phyloP scores from a whole-genome alignment of 2,329 filamentous ascomycete genomes.

The Fusarium nisikadoi region DNA sequence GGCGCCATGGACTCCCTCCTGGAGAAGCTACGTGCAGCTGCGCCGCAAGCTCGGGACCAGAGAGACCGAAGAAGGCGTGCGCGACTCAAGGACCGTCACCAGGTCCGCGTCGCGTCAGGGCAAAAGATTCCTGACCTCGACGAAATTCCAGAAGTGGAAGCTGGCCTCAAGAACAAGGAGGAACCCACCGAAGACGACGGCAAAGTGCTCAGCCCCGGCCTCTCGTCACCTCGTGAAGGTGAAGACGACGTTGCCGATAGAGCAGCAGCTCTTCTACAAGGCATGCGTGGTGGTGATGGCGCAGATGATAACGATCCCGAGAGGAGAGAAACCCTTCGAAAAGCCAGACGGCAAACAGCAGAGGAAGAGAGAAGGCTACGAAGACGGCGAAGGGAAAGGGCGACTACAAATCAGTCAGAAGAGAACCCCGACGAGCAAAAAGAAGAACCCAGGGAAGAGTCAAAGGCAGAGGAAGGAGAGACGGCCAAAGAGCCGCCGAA shows the following conservation, averaged over 20 bases:
- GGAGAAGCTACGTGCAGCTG: conserved; percentile 93
- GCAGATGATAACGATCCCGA: conserved; percentile 61
- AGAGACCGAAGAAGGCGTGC: conserved; percentile 88
- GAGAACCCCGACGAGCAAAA: conserved; percentile 39
- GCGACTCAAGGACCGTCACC: conserved; percentile 88
- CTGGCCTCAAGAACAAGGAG: conserved; percentile 49
- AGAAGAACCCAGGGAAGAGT: conserved; percentile 35
- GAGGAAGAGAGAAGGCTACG: conserved; percentile 80
- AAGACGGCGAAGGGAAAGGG: conserved; percentile 73
- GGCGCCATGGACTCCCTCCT: conserved; percentile 96
- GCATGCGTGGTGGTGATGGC: conserved; percentile 76
- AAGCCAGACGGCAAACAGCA: conserved; percentile 73
- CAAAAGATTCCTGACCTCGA: conserved; percentile 81
- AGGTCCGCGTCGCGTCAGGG: conserved; percentile 88
- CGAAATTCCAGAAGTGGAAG: conserved; percentile 69
- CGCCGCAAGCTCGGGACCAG: conserved; percentile 88
- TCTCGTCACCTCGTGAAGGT: conserved; percentile 57
- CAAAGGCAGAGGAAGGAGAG: conserved; percentile 25
- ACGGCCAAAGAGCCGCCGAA: conserved; percentile 20
- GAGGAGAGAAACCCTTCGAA: conserved; percentile 70
- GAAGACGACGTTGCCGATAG: conserved; percentile 85
- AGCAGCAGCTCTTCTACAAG: conserved; percentile 84
- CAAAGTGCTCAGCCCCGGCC: conserved; percentile 62
- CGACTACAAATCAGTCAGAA: conserved; percentile 51
- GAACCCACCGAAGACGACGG: conserved; percentile 60